These are phyloP conservation scores for Dactylellina parvicollis DNA, from an alignment of 2,329 filamentous ascomycete genomes.

Conservation along the genomic window DNA sequence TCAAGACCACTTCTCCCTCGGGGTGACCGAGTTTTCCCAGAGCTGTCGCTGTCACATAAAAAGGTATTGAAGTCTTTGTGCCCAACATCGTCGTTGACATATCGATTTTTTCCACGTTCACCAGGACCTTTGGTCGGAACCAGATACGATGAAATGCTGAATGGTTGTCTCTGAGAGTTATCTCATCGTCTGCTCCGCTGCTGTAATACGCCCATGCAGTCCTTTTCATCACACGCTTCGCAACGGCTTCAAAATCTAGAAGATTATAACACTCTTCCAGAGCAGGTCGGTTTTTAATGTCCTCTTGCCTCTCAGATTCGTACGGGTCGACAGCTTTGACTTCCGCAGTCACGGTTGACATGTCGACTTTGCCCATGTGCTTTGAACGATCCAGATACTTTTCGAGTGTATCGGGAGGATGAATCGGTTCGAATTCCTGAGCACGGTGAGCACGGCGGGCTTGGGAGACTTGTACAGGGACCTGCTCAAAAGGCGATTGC, in stretches of 20 bases:
- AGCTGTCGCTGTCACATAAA: conserved; percentile 96
- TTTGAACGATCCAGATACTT: conserved; percentile 85
- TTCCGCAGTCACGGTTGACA: conserved; percentile 77
- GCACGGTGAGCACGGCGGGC: neutral
- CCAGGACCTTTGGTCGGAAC: conserved; percentile 89
- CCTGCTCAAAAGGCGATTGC: neutral
- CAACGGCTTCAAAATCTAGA: conserved; percentile 94
- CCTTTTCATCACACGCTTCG: conserved; percentile 90
- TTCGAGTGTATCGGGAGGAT: conserved; percentile 85
- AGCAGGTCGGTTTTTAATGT: conserved; percentile 77
- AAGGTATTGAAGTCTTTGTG: conserved; percentile 81
- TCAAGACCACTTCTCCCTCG: conserved; percentile 92
- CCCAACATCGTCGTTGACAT: conserved; percentile 93
- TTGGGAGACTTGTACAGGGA: neutral
- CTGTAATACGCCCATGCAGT: conserved; percentile 98
- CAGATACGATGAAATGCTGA: conserved; percentile 95
- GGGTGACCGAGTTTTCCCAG: conserved; percentile 93
- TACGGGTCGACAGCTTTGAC: conserved; percentile 75
- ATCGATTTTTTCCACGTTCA: conserved; percentile 89
- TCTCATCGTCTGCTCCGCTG: conserved; percentile 58
- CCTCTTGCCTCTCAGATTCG: conserved; percentile 78
- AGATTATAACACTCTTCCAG: conserved; percentile 92
- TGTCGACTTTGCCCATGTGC: conserved; percentile 89
- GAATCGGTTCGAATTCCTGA: conserved; percentile 83
- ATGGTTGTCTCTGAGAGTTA: conserved; percentile 94